These are phyloP conservation scores for Diphasiastrum complanatum DNA, from an alignment of 83 land plant species.

Conservation along the genomic window DNA sequence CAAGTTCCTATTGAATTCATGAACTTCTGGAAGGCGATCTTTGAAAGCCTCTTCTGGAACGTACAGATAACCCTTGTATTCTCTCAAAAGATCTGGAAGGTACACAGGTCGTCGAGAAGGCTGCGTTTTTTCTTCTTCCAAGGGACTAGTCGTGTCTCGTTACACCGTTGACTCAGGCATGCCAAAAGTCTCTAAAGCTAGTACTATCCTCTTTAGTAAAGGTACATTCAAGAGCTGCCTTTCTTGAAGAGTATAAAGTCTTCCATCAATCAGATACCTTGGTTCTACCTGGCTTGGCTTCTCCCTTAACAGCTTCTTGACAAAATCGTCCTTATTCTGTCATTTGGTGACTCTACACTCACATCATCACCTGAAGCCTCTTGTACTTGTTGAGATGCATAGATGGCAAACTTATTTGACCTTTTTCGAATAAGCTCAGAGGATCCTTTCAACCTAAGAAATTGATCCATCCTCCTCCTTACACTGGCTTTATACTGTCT, in stretches of 20 bases:
- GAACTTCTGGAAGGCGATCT: constrained; percentile 50
- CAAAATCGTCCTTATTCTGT: constrained; percentile 51
- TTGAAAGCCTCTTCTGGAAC: constrained; percentile 80
- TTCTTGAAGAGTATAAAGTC: constrained; percentile 48
- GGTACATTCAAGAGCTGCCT: constrained; percentile 34
- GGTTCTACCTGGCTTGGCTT: constrained; percentile 75
- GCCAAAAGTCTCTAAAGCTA: constrained; percentile 1
- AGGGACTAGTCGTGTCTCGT: not conserved
- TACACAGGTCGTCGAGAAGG: constrained; percentile 31
- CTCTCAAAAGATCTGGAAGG: constrained; percentile 70
- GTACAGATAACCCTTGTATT: constrained; percentile 72
- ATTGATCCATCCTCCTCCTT: too few relatives aligned
- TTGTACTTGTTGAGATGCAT: too few relatives aligned
- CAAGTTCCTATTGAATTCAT: constrained; percentile 48
- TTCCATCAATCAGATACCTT: constrained; percentile 43
- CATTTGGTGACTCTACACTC: too few relatives aligned
- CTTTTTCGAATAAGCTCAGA: too few relatives aligned
- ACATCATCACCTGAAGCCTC: too few relatives aligned
- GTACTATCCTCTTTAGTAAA: constrained; percentile 22
- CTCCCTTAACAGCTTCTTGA: constrained; percentile 51
- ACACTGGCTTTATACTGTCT: too few relatives aligned
- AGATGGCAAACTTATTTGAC: too few relatives aligned
- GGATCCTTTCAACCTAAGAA: too few relatives aligned
- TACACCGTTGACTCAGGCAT: constrained; percentile 2
- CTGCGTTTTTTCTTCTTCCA: constrained; percentile 5